These are phyloP conservation scores for Scytalidium lignicola DNA, from an alignment of 2,329 filamentous ascomycete genomes.

Conservation along the genomic window DNA sequence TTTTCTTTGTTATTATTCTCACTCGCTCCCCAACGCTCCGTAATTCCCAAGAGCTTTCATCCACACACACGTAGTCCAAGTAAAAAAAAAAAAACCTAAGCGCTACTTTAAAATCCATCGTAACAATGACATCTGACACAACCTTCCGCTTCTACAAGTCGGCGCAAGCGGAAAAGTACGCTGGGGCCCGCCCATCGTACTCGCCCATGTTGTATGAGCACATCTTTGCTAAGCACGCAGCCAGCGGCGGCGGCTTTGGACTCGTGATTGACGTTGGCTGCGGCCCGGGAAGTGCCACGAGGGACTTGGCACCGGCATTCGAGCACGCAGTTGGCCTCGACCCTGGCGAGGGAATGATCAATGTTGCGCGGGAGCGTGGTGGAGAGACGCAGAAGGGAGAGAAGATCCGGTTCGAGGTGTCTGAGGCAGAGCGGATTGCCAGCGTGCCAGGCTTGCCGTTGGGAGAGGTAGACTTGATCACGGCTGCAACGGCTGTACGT, in stretches of 20 bases:
- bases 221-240: conserved; percentile 10
- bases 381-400: not conserved
- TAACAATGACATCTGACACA: conserved; percentile 11
- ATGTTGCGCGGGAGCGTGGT: conserved; percentile 4
- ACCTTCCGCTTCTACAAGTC: conserved; percentile 23
- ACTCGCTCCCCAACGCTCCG: too few relatives aligned
- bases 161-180: conserved; percentile 21
- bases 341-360: conserved; percentile 13
- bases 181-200: conserved; percentile 16
- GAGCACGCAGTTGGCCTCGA: conserved; percentile 11
- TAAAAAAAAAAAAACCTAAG: too few relatives aligned
- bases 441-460: not conserved
- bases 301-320: conserved; percentile 11
- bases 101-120: too few relatives aligned
- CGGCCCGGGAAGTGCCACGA: conserved; percentile 15
- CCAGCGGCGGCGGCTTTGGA: not conserved
- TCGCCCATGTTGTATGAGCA: conserved; percentile 13
- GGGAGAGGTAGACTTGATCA: conserved; percentile 11
- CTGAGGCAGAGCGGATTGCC: not conserved
- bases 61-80: too few relatives aligned
- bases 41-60: too few relatives aligned
- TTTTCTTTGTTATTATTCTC: too few relatives aligned
- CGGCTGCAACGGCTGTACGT: conserved; percentile 12
- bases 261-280: conserved; percentile 15
- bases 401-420: not conserved